Base-by-base conservation (phyloP, 2,329 filamentous ascomycete genomes). In the Ophiocordyceps robertsii region DNA sequence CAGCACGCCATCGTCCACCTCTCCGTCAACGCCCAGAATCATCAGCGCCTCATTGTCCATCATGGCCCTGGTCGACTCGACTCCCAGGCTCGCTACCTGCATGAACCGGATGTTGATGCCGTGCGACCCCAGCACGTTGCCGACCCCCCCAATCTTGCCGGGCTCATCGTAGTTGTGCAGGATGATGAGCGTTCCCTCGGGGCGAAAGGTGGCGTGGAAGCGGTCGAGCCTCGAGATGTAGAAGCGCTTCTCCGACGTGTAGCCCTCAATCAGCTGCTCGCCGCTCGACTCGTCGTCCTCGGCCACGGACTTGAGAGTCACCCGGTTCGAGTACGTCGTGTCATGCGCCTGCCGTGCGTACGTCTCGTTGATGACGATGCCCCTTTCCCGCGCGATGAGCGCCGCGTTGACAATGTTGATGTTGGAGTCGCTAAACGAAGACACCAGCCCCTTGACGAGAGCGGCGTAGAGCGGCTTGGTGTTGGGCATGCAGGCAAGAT, bases 331-430 rank as follows among this genome's bases (percentile, higher is more conserved):
- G 56, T 84, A 88, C 0, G 77, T 75, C 37, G 73, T 66, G 19
- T 77, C 69, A n/a, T 74, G 70, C 1, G 69, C 65, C 17, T 82
- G 76, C 8, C 79, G 70, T 3, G 72, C 74, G 47, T 80, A 79
- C 32, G 77, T 77, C 63, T 90, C 85, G 54, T 80, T 84, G 54
- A 92, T 79, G 37, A 81, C 71, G 47, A 92, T 82, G 3, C 84
- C 84, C 50, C 83, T 83, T 52, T 88, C 82, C 48, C 77, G 80
- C 17, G 84, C 84, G 13, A 89, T 74, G 24, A 88, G 67, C 37
- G 77, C 72, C 0, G 84, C 84, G 53, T 92, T 90, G 51, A 92
- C 84, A 46, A 92, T 87, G 62, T 89, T 90, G 52, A 89, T 80
- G 32, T 81, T 78, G 0, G 71, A 67, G 44, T 79, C 77, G 43